Base-by-base conservation (phyloP, 305 asterid genomes). In the Ilex paraguariensis region DNA sequence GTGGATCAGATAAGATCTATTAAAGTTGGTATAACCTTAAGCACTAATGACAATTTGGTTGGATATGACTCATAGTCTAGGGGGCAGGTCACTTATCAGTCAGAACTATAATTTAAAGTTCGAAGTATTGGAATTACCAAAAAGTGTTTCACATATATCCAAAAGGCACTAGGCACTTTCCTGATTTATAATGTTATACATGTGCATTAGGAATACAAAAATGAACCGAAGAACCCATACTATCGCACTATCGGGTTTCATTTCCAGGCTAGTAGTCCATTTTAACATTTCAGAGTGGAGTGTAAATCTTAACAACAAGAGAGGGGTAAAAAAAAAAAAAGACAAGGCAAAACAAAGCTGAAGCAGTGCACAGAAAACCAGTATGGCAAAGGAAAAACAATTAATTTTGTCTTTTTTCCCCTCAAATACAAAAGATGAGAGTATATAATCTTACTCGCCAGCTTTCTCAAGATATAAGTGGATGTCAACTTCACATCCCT, bases 401-500 rank as follows among this genome's bases (percentile, higher is more conserved):
- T 36, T 36, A 71, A 36, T 36, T 36, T 36, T 36, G 42, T 36
- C 42, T 8, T 36, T 36, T 36, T 36, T 3, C 7, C 28, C 28
- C 9, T 36, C 42, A 7, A 58, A 33, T 57, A 60, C 61, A 13
- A 44, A 14, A 28, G 33, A 33, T 59, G 64, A 50, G 72, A 31
- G 46, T 17, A 70, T 70, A n/a, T 65, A 66, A 52, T 66, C 96
- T 85, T 84, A 92, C 98, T 92, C 97, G 82, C 97, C 98, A 69
- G 98, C 93, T 84, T 87, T 85, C 66, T 89, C 96, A 65, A 92
- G 85, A 76, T 85, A 83, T 61, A 92, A 65, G 72, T 85, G 95
- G 62, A 92, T 75, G 75, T 87, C 96, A 72, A 85, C 96, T 79
- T 92, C 98, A 72, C 98, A 88, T 70, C 95, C 96, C 74, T 92